Base-by-base conservation (phyloP, 1,139 yeast genomes). In the Taiozyma sp. region DNA sequence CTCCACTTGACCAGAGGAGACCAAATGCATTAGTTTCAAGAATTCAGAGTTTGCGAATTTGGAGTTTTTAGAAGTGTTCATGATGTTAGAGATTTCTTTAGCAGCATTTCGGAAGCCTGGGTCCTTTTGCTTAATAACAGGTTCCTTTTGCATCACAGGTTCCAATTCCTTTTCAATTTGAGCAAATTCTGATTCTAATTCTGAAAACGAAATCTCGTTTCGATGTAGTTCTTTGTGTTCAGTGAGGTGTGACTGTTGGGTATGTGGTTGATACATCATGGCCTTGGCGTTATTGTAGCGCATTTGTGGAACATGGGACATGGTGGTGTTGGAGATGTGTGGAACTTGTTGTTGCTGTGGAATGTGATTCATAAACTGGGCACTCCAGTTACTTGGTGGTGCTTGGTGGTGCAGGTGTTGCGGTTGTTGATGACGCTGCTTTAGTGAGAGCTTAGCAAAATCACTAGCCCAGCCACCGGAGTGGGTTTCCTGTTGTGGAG, bases 41-140 rank as follows among this genome's bases (percentile, higher is more conserved):
- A 65, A 65, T 28, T 57, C 55, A 6, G 67, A 63, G 28, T 65
- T 59, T 44, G 63, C 55, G 43, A 65, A 64, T 49, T 65, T 65
- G 1, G 48, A 50, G 19, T 58, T 49, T 2, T 52, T 48, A 1
- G 54, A 41, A 10, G 58, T 45, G 19, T 54, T 49, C 68, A 65
- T 63, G 4, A 59, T 63, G 28, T 55, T 48, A 1, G 59, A 59
- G 43, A 65, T 62, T 29, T 62, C 57, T 44, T 52, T 53, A 1
- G 69, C 69, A 22, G 65, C 64, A n/a, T 55, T 52, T 55, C 61
- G 49, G 49, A 57, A 57, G 29, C 58, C 56, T 30, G 49, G 44
- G 10, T 48, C 45, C 16, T 34, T 43, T n/a, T 13, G 12, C 13
- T 13, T 16, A 2, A 52, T 45, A 10, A 47, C 36, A n/a, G 45